phyloP scores from a whole-genome alignment of 2,329 filamentous ascomycete genomes.

The Colletotrichum cereale region DNA sequence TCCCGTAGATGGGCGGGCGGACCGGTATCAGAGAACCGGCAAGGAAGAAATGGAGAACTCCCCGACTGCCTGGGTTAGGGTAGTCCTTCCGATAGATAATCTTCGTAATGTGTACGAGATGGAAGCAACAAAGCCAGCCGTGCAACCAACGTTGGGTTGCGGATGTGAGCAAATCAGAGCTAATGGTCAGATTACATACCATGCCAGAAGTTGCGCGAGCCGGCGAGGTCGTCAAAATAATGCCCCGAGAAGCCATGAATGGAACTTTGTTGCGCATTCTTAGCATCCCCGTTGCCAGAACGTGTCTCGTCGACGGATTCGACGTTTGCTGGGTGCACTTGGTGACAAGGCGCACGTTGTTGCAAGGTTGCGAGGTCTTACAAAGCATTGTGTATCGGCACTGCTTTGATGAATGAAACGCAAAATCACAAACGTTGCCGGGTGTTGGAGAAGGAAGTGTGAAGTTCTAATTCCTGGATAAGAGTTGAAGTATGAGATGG shows the following conservation, averaged over 20 bases:
- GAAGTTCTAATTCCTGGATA: neutral
- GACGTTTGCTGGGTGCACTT: neutral
- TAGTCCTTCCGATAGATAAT: slow-evolving; percentile 26
- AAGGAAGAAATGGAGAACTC: neutral
- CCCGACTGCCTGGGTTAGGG: no score
- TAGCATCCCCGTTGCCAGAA: neutral
- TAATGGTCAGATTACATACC: neutral
- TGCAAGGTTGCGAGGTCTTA: neutral
- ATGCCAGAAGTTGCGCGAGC: neutral
- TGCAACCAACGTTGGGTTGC: neutral
- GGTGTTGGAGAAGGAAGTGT: neutral
- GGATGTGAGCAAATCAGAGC: neutral
- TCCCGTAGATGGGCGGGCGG: neutral
- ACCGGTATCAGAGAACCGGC: neutral
- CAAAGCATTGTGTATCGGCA: neutral
- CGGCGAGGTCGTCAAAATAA: neutral
- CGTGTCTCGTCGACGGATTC: slow-evolving; percentile 3
- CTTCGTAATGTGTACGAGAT: slow-evolving; percentile 35
- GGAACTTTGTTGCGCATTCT: neutral
- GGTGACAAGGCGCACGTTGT: neutral
- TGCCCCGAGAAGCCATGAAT: neutral
- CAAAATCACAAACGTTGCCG: neutral
- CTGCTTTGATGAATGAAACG: neutral
- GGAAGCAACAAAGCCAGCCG: neutral
- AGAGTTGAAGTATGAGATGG: neutral